Base-by-base conservation (phyloP, 371 early-diverging fungal genomes). In the Mortierella sp. region DNA sequence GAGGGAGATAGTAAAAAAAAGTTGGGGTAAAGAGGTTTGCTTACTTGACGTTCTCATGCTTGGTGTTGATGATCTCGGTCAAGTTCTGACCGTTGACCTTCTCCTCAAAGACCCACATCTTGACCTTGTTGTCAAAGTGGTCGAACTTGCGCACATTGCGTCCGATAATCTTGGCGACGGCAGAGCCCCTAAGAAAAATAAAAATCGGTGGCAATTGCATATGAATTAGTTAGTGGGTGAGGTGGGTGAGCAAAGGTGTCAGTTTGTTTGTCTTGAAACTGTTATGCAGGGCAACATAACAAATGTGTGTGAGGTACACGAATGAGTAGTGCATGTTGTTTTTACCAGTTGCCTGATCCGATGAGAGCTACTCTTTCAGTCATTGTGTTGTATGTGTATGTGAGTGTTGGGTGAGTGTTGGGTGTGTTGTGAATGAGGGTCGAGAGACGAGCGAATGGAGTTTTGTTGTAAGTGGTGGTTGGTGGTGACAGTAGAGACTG, bases 31-130 rank as follows among this genome's bases (percentile, higher is more conserved):
- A 68, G 7, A 16, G 21, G 14, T 68, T 38, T 1, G 43, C 89
- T 88, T 94, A 96, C 92, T 97, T 98, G 83, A 96, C 95, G 89
- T 99, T 99, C 89, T 96, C 97, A 88, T 98, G 98, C 75, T 93
- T 86, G 21, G 89, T 91, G 92, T 99, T 99, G 90, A 99, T 99
- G 79, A 98, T 94, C 7, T 98, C 97, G n/a, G 98, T 96, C 71
- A 99, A 91, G 75, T 96, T 96, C 78, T 93, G 87, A 49, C 96
- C 97, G 58, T 97, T 90, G 70, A 97, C 90, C 56, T 85, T 79
- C 88, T 99, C 99, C 87, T 98, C 97, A 90, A 93, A 98, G n/a
- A 98, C 98, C 98, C 98, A 99, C 93, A 99, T 95, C 76, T 93
- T 95, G 60, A 99, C 97, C 71, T 94, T 91, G 46, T 89, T 83